A percentile compares a stretch with the other conserved stretches of the same genome.
phyloP scores from a whole-genome alignment of 2,329 filamentous ascomycete genomes.

The Teratosphaeriaceae sp. region DNA sequence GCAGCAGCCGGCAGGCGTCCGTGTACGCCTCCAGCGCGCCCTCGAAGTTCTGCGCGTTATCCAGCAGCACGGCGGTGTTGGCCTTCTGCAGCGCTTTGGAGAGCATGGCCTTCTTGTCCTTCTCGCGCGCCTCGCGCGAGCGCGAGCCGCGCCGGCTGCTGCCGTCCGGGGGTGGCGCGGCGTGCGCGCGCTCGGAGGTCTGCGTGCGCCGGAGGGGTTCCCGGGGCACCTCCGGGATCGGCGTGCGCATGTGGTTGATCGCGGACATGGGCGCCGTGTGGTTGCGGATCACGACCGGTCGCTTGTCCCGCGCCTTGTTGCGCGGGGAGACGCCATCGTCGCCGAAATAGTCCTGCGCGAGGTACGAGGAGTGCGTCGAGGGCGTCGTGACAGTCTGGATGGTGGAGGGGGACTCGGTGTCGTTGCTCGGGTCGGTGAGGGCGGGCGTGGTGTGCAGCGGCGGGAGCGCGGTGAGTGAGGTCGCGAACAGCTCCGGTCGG shows the following conservation, averaged over 20 bases:
- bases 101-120: conserved; percentile 81
- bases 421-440: conserved; percentile 19
- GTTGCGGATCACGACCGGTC: conserved; percentile 19
- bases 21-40: conserved; percentile 84
- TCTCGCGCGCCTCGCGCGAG: conserved; percentile 39
- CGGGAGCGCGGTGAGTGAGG: conserved; percentile 25
- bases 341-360: conserved; percentile 25
- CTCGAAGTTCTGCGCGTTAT: conserved; percentile 93
- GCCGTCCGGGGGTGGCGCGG: neutral
- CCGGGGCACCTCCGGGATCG: conserved; percentile 8
- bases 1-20: conserved; percentile 82
- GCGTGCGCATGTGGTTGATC: conserved; percentile 10
- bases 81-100: conserved; percentile 94
- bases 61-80: conserved; percentile 88
- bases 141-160: conserved; percentile 14
- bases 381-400: conserved; percentile 26
- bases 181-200: conserved; percentile 4
- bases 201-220: conserved; percentile 8
- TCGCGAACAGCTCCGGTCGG: conserved; percentile 13
- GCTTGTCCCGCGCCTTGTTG: conserved; percentile 17
- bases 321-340: conserved; percentile 21
- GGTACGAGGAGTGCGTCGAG: conserved; percentile 22
- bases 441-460: conserved; percentile 27
- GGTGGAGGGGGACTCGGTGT: conserved; percentile 27
- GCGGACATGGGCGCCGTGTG: conserved; percentile 18